phyloP scores from a whole-genome alignment of 2,329 filamentous ascomycete species.

The Proliferodiscus dingleyae region DNA sequence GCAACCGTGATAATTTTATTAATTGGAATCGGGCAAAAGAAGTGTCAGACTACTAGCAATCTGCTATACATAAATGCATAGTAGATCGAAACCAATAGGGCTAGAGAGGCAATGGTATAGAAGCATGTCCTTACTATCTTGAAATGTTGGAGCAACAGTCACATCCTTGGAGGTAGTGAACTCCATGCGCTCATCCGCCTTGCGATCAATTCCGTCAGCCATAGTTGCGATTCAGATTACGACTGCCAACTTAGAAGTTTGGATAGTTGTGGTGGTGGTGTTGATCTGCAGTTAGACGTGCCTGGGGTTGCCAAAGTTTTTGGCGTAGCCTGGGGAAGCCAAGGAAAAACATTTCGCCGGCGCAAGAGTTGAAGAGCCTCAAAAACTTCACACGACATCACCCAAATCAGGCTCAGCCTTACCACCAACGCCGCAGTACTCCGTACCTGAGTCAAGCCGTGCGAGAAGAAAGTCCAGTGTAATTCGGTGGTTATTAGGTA shows the following conservation, averaged over 20 bases:
- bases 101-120: not conserved
- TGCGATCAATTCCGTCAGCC: slow-evolving; percentile 88
- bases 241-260: slow-evolving; percentile 4
- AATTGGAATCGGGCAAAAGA: too few species aligned
- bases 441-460: too few species aligned
- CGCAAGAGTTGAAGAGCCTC: slow-evolving; percentile 9
- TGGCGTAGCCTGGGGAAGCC: slow-evolving; percentile 1
- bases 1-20: not conserved
- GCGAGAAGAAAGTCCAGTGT: too few species aligned
- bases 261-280: slow-evolving; percentile 1
- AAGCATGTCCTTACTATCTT: slow-evolving; percentile 57
- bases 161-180: slow-evolving; percentile 98
- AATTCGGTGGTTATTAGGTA: not conserved
- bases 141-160: slow-evolving; percentile 87
- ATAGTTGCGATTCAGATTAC: slow-evolving; percentile 44
- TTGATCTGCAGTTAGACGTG: not conserved
- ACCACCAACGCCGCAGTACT: too few species aligned
- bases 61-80: too few species aligned
- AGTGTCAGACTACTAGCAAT: too few species aligned
- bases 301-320: slow-evolving; percentile 1
- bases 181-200: slow-evolving; percentile 94
- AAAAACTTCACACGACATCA: slow-evolving; percentile 10
- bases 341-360: not conserved
- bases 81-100: not conserved
- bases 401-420: too few species aligned